Evolutionary conservation across 1,284 basidiomycete genomes (phyloP).

Genomic region (Moniliophthora roreri): DNA sequence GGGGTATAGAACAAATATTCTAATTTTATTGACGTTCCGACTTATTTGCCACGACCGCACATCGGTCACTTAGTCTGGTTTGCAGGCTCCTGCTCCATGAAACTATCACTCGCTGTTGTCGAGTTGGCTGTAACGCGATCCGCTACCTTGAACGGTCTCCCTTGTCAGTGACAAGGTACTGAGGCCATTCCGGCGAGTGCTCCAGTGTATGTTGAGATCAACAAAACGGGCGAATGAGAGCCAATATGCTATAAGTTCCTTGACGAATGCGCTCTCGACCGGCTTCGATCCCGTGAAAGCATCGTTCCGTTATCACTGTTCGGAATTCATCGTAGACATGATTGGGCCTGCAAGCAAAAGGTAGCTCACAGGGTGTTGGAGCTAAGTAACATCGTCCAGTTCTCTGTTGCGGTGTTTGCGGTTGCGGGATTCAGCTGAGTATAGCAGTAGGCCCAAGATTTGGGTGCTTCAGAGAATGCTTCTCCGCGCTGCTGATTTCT

Average conservation of each 20-base stretch:
- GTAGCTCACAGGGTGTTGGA: too few species aligned
- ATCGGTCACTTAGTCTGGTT: conserved; percentile 39
- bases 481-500: too few species aligned
- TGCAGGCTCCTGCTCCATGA: conserved; percentile 37
- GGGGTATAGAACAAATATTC: neutral
- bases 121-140: conserved; percentile 44
- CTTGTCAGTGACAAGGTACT: conserved; percentile 25
- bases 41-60: conserved; percentile 34
- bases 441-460: too few species aligned
- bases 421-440: too few species aligned
- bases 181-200: conserved; percentile 44
- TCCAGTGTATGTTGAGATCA: conserved; percentile 49
- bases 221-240: conserved; percentile 57
- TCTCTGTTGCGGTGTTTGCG: too few species aligned
- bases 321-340: too few species aligned
- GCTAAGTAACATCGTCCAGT: too few species aligned
- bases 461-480: too few species aligned
- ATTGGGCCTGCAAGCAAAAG: too few species aligned
- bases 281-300: too few species aligned
- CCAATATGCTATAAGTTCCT: conserved; percentile 28
- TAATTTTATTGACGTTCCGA: conserved; percentile 33
- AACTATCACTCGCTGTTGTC: conserved; percentile 38
- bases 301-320: too few species aligned
- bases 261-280: too few species aligned
- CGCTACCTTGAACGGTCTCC: conserved; percentile 25